Evolutionary conservation across 2,329 filamentous ascomycete genomes (phyloP), one percentile per base, ranked within the genome.

Genomic region (Rutstroemia sp.): DNA sequence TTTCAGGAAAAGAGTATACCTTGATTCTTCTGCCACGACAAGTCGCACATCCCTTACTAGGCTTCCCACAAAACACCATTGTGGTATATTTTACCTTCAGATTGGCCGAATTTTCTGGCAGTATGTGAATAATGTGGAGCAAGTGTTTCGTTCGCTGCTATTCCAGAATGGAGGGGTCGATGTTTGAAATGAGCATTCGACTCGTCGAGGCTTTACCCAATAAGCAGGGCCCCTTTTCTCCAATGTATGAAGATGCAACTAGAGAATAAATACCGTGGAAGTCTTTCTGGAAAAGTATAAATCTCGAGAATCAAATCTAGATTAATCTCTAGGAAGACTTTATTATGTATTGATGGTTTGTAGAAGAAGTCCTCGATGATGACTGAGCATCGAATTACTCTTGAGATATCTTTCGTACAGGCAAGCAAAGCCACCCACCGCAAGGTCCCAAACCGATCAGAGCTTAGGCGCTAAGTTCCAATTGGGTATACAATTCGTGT

Each of bases 21-120:
- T 66, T 67, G 30, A 67, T 65, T 48, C 62, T 57, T 44, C 62
- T 59, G 6, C 42, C 46, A n/a, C 65, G 60, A 44, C 62, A 67
- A 27, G 48, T 34, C 16, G 50, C 40, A 42, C 63, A 64, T 14
- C 59, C 63, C 55, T 64, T 65, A 25, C 60, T 63, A 12, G 62
- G 62, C 42, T 62, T 64, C 16, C 63, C 63, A 38, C 65, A 65
- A 44, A 63, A 67, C 5, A 65, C 63, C 62, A 66, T 67, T 12
- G 38, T 16, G 2, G 7, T 34, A 4, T 5, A 4, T 25, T 10
- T 23, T 6, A 5, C 16, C 4, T 17, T 8, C 39, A 4, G 39
- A 42, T 19, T 42, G 39, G 39, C 7, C 14, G 16, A 19, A 42
- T 7, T 6, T 10, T 8, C 39, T 19, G 16, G 8, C 39, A 19